Percentiles rank a stretch among this genome's conserved stretches.
phyloP scores from a whole-genome alignment of 805 yeast species.

The Diddensiella caesifluorescens region DNA sequence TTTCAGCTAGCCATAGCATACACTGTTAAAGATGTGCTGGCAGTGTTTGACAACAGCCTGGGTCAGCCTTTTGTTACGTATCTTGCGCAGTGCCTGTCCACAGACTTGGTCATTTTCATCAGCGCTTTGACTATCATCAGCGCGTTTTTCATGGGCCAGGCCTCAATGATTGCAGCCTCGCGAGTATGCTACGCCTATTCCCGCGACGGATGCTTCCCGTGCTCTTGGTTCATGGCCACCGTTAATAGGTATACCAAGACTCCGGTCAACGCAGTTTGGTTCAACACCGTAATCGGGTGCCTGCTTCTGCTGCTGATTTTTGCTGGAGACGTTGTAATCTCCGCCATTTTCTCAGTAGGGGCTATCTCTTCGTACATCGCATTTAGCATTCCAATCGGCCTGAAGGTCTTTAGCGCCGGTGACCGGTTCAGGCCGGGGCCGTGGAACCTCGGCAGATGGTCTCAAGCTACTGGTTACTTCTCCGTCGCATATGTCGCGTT shows the following conservation, averaged over 20 bases:
- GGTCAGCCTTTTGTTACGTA: conserved; percentile 60
- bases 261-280: conserved; percentile 57
- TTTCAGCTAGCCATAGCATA: conserved; percentile 58
- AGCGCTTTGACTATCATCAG: conserved; percentile 41
- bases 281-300: conserved; percentile 51
- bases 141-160: conserved; percentile 47
- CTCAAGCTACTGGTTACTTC: conserved; percentile 45
- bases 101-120: conserved; percentile 39
- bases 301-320: conserved; percentile 52
- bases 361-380: conserved; percentile 66
- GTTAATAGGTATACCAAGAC: conserved; percentile 52
- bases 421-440: conserved; percentile 58
- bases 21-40: conserved; percentile 48
- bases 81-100: conserved; percentile 44
- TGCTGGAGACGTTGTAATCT: conserved; percentile 61
- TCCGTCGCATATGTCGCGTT: conserved; percentile 46
- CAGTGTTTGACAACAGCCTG: conserved; percentile 42
- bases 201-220: conserved; percentile 63
- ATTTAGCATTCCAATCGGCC: conserved; percentile 56
- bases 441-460: conserved; percentile 54
- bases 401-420: conserved; percentile 52
- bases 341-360: conserved; percentile 68
- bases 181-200: conserved; percentile 64
- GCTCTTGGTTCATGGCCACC: conserved; percentile 42
- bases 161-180: conserved; percentile 62